Base-by-base conservation (phyloP, 2,329 filamentous ascomycete genomes). In the Aspergillus niger region DNA sequence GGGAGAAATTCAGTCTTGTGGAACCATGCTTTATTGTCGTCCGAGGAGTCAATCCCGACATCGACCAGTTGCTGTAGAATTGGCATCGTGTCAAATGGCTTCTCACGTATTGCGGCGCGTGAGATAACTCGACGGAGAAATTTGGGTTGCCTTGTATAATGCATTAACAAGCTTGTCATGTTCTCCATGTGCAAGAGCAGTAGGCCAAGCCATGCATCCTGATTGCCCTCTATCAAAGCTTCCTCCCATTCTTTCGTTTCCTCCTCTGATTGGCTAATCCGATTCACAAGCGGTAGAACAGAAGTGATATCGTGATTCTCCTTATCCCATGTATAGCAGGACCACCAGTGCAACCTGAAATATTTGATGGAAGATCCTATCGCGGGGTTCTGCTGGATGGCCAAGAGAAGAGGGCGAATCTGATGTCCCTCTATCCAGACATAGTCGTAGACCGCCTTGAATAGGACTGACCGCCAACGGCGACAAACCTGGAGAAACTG, bases 151-250 rank as follows among this genome's bases (percentile, higher is more conserved):
- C 13, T 2, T 1, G 51, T 47, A 24, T 55, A 54, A 2, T 20
- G 1, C 36, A 58, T n/a, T 11, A 20, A n/a, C 2, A 62, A 20
- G 0, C 3, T 6, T n/a, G 32, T 36, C 3, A 59, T 22, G 49
- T 52, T 62, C 4, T 50, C 44, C 36, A 61, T 15, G 15, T 32
- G 39, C 7, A 30, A n/a, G 4, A 59, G 44, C 7, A 61, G 56
- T 11, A 62, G n/a, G 3, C 47, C 59, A 43, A 43, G 20, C 59
- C 59, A 59, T 10, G 57, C 44, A n/a, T 59, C 56, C 15, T 55
- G 3, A 3, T 39, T 48, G 3, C 24, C 55, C 11, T 17, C 32
- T 13, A 10, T 7, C 13, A 62, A 17, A n/a, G 17, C 44, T 3
- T 39, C 24, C 5, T 8, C 6, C 59, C 59, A 62, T 20, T 52